phyloP scores from a whole-genome alignment of 768 basidiomycete species.

The Suillus hirtellus region DNA sequence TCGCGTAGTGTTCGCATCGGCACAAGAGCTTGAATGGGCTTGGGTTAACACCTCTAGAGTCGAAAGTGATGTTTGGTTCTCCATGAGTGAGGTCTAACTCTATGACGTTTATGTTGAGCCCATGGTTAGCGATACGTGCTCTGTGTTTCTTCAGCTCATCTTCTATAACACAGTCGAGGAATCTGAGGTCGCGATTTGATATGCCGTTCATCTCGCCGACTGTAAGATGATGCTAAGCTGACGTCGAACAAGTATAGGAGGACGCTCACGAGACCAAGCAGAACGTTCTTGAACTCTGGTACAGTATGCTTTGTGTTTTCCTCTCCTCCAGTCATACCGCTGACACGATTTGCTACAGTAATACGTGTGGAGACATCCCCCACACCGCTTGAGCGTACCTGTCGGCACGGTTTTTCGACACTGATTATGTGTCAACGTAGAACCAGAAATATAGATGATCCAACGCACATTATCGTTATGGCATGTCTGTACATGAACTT shows the following conservation, averaged over 20 bases:
- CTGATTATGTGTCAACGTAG: conserved; percentile 10
- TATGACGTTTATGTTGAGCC: conserved; percentile 24
- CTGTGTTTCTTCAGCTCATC: conserved; percentile 25
- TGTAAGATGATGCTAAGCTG: conserved; percentile 7
- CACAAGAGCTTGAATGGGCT: conserved; percentile 30
- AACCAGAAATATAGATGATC: not conserved
- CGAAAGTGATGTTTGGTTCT: conserved; percentile 19
- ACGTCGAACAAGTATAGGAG: not conserved
- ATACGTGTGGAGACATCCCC: conserved; percentile 30
- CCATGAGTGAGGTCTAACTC: conserved; percentile 26
- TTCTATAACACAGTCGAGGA: conserved; percentile 29
- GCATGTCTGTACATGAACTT: conserved; percentile 26
- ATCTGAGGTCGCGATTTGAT: conserved; percentile 26
- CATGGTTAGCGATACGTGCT: conserved; percentile 13
- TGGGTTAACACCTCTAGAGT: conserved; percentile 20
- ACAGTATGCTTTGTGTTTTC: conserved; percentile 31
- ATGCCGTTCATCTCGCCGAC: conserved; percentile 27
- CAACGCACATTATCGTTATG: conserved; percentile 24
- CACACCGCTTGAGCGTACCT: conserved; percentile 27
- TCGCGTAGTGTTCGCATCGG: conserved; percentile 23
- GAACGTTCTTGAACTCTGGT: conserved; percentile 22
- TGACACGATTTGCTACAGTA: conserved; percentile 31
- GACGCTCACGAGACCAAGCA: conserved; percentile 19
- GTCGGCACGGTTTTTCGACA: conserved; percentile 22
- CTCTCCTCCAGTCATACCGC: conserved; percentile 27